Base-by-base conservation (phyloP, 1,139 yeast genomes). In the Candida sanyaensis region DNA sequence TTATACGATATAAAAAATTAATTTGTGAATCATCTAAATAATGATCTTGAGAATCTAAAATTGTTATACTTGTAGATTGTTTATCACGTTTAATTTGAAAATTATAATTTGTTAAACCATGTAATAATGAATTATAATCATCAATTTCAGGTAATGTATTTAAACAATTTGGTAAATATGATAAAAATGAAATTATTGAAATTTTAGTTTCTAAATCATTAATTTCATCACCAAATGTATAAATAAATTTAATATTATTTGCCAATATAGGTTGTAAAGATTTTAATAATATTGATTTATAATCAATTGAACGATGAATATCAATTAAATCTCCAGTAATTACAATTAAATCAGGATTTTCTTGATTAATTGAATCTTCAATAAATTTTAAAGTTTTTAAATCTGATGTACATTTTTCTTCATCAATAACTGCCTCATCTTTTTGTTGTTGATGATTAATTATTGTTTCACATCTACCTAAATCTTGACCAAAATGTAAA, bases 191-290 rank as follows among this genome's bases (percentile, higher is more conserved):
- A 54, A 54, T 17, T 55, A 51, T 39, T 38, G 49, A 9, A 38
- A 31, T 33, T 61, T 64, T 49, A 41, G 46, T 32, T 23, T 43
- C 44, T 24, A 48, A 48, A 34, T 57, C 45, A 41, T 59, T 65
- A 12, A 64, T 55, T 51, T 75, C 78, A 30, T 75, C 78, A 10
- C 80, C 80, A 58, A 75, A 74, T 2, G 75, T 72, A 50, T 68
- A 66, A 3, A 73, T 52, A 44, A 69, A 75, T 23, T 72, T 73
- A 23, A 69, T 55, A 12, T 61, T 59, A 7, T 59, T 54, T 24
- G 58, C 54, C 12, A 75, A 57, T 23, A 75, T 65, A 5, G 77
- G 73, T 24, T 66, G 65, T 27, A 75, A 60, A 5, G 70, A 65
- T 49, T 71, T 72, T 37, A 74, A 56, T 27, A 73, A 48, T n/a